phyloP scores from a whole-genome alignment of 2,329 filamentous ascomycete species.

The Claviceps digitariae region DNA sequence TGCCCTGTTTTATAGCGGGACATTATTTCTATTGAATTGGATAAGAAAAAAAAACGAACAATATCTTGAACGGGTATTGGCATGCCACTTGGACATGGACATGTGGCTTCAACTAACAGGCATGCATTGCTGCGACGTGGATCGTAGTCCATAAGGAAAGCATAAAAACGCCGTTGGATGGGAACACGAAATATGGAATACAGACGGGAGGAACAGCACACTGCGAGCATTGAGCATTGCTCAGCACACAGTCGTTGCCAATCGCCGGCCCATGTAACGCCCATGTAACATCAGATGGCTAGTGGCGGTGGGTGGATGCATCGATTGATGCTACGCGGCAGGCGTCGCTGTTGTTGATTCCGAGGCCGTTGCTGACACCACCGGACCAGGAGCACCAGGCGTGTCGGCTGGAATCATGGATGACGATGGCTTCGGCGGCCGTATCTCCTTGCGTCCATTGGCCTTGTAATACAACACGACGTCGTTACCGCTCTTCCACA shows the following conservation, averaged over 20 bases:
- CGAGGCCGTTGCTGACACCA: conserved; percentile 8
- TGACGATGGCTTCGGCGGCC: conserved; percentile 4
- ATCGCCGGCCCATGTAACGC: background rate
- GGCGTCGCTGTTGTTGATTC: background rate
- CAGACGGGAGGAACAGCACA: background rate
- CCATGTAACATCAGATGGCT: background rate
- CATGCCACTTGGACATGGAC: background rate
- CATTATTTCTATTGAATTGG: background rate
- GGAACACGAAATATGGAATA: background rate
- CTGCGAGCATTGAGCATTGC: background rate
- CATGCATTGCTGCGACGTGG: background rate
- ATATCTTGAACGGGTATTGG: background rate
- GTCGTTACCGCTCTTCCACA: conserved; percentile 94
- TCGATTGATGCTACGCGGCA: background rate
- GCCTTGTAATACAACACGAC: conserved; percentile 82
- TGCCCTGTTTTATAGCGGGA: background rate
- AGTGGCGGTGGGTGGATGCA: background rate
- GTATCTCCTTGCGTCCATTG: conserved; percentile 65
- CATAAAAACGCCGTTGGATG: background rate
- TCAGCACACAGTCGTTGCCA: background rate
- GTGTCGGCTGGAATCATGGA: conserved; percentile 10
- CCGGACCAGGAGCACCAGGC: conserved; percentile 11
- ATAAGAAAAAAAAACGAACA: background rate
- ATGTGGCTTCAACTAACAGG: background rate
- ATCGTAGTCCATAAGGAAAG: background rate